Evolutionary conservation across 345 rosid genomes (phyloP).

Genomic region (Gossypium raimondii): DNA sequence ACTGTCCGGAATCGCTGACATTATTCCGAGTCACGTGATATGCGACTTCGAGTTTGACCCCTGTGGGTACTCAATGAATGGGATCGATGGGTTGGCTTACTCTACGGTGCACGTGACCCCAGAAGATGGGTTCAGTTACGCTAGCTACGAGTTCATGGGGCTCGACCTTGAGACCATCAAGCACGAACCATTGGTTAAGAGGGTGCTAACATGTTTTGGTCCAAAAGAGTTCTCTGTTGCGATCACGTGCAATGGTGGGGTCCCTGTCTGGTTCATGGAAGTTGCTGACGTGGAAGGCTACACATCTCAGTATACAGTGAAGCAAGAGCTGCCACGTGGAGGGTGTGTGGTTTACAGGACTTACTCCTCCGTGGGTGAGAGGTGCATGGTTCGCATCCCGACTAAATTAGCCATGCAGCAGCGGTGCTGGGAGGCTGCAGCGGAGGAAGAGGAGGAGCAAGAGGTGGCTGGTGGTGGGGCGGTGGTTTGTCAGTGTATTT

Average conservation of each 20-base stretch:
- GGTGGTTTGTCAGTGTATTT: conserved; percentile 25
- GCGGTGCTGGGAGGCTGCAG: conserved; percentile 25
- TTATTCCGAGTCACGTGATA: conserved; percentile 57
- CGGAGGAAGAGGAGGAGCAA: conserved; percentile 11
- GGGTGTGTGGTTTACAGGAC: conserved; percentile 29
- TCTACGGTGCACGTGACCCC: conserved; percentile 88
- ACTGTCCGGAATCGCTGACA: conserved; percentile 49
- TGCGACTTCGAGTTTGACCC: conserved; percentile 77
- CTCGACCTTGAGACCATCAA: conserved; percentile 35
- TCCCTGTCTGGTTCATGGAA: not conserved
- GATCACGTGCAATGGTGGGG: conserved; percentile 28
- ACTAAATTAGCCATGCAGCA: not conserved
- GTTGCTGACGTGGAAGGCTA: conserved; percentile 43
- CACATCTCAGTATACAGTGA: conserved; percentile 26
- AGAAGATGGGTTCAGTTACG: conserved; percentile 76
- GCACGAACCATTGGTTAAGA: conserved; percentile 34
- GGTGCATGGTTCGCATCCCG: not conserved
- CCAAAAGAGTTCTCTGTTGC: conserved; percentile 62
- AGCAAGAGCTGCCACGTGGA: conserved; percentile 48
- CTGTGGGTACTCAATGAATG: conserved; percentile 82
- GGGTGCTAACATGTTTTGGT: conserved; percentile 50
- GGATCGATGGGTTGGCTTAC: conserved; percentile 41
- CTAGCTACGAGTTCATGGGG: conserved; percentile 72
- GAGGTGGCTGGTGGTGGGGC: conserved; percentile 11
- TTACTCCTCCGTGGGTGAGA: not conserved